Base-by-base conservation (phyloP, 75 land plant species). In the Isoetes taiwanensis region DNA sequence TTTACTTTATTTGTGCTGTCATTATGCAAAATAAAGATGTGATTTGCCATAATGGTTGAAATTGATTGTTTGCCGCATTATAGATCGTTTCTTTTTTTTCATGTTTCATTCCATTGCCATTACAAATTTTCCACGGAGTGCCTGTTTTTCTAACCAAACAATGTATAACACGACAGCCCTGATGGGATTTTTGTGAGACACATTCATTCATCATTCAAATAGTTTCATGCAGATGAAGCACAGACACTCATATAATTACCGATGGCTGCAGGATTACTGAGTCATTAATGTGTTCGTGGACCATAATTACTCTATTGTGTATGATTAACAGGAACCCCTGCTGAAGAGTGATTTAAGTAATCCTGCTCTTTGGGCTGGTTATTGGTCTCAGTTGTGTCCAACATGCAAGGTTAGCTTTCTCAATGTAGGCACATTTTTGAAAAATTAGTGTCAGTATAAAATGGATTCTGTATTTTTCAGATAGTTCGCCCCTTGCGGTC, bases 301-400 rank as follows among this genome's bases (percentile, higher is more conserved):
- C n/a, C n/a, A n/a, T n/a, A n/a, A n/a, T n/a, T n/a, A 19, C 50
- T 46, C 16, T 16, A 4, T 46, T 46, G 50, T n/a, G n/a, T n/a
- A n/a, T n/a, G n/a, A 43, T 34, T 48, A 31, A 17, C 64, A 94
- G 99, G 89, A 87, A 63, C 83, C 90, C 40, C 55, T 88, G 12
- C 52, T 94, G 66, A 94, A 79, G 73, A 68, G 76, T 37, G 96
- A 94, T 43, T 40, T 80, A 32, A 73, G 74, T 64, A 62, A 81
- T 57, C 84, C 99, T 31, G 96, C 84, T 35, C 67, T 88, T 40
- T 64, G 83, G 50, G 83, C 90, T 65, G 99, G 99, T 21, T 85
- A 84, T 57, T 94, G 99, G 99, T 76, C 99, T 24, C 99, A 94
- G 78, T 77, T 94, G 9, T 94, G 99, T 61, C 65, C 83, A 54